Base-by-base conservation (phyloP, 306 rosid genomes). In the Rubus parviflorus region DNA sequence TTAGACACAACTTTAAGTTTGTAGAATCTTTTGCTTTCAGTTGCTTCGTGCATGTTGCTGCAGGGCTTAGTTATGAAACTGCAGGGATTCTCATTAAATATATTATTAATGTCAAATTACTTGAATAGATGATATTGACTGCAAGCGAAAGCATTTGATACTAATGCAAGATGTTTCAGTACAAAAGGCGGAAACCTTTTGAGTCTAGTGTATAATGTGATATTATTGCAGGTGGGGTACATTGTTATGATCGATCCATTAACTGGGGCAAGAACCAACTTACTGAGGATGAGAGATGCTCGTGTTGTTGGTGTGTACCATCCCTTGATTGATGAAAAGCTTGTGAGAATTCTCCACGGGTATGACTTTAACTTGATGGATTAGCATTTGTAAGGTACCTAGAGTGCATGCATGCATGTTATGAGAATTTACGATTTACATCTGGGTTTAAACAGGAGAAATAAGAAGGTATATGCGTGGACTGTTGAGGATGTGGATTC, bases 251-350 rank as follows among this genome's bases (percentile, higher is more conserved):
- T 23, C 37, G 94, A 94, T 60, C 94, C 87, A 2, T 83, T 91
- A 37, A 90, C 96, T 0, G 85, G 94, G 67, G 81, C 80, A 35
- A 84, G 89, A 85, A 76, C 87, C 65, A 90, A 85, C 76, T 78
- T 94, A 77, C 78, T 94, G 83, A 89, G 98, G 83, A 89, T 94
- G 87, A 91, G 78, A 87, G 91, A 82, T 63, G 97, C 97, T 46
- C 85, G 76, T 72, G 93, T 94, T 67, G 98, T 94, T 75, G 97
- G 94, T 68, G 94, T 90, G 52, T 90, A 87, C 86, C 98, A 91
- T 75, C 90, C 89, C 43, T 85, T 91, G 93, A 84, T 94, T 19
- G 93, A 94, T 83, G 90, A 90, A 78, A 90, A 80, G 81, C 91
- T 92, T 43, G 81, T 94, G 88, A 81, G 72, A 84, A 86, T 81